Base-by-base conservation (phyloP, 2,329 filamentous ascomycete genomes). In the Coniochaeta prunicola region DNA sequence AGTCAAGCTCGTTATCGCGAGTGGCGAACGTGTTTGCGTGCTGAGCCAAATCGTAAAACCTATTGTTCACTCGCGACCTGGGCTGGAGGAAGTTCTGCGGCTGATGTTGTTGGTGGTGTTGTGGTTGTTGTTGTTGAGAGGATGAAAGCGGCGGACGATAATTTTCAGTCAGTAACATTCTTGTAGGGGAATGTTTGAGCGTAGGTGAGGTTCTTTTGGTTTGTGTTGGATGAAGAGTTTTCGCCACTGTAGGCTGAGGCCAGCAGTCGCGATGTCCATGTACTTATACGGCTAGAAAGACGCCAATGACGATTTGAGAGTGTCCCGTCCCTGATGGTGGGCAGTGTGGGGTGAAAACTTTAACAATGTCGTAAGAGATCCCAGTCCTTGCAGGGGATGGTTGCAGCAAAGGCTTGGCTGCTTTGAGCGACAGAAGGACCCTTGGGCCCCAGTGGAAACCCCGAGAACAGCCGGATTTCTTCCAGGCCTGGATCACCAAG, bases 61-160 rank as follows among this genome's bases (percentile, higher is more conserved):
- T 36, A 38, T 57, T 59, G 63, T 61, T 50, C 24, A 26, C 21
- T 4, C 24, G 45, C 24, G 45, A 30, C 12, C n/a, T 50, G 24
- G 45, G 45, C 21, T 50, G 45, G 45, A 50, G 45, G 13, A 50
- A 50, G 24, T 30, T 30, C 45, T 50, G 45, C 8, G 24, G 63
- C 57, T 65, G 64, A 58, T 64, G 58, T 57, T 67, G 62, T 33
- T 67, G 63, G 33, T 67, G 63, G 34, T 67, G 66, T 21, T 73
- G 66, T 19, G 71, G 67, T 58, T 70, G 63, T 38, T 70, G 65
- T 50, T 65, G 64, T 45, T 64, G 63, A 66, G 54, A 34, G 40
- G 13, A 36, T 21, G 53, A 10, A 24, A 36, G n/a, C 8, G 53
- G n/a, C 26, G 53, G 53, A 36, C 30, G n/a, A 34, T 55, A 55